A percentile compares a stretch with the other conserved stretches of the same genome.
Conservation (phyloP, 306 rosid species). For the Cotoneaster glaucophyllus region DNA sequence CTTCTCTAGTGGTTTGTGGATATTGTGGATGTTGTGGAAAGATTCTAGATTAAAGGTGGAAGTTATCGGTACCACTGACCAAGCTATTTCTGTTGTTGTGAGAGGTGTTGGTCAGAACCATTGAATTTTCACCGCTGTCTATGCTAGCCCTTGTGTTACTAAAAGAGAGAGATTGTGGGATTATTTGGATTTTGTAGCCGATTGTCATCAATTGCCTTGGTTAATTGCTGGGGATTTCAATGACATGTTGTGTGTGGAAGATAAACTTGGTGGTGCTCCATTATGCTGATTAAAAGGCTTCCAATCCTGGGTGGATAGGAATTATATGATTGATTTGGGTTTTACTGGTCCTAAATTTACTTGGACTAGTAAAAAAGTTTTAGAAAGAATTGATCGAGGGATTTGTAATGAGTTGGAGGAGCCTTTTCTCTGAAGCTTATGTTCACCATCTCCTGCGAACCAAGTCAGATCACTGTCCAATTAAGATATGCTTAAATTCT, state of each 20-base stretch:
- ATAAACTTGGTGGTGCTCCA: no score
- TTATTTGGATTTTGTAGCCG: no score
- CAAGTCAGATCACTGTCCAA: background rate
- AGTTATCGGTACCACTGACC: background rate
- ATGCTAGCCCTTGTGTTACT: no score
- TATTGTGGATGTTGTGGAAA: no score
- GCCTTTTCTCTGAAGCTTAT: background rate
- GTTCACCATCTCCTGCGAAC: background rate
- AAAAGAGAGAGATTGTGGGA: no score
- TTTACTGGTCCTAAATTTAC: background rate
- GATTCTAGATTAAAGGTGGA: background rate
- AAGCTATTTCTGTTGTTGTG: background rate
- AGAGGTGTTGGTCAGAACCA: background rate
- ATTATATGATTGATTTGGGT: background rate
- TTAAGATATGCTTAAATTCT: no score
- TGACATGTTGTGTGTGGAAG: no score
- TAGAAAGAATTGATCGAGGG: background rate
- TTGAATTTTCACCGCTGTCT: background rate
- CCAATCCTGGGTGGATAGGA: background rate
- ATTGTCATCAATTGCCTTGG: no score
- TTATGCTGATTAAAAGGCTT: no score
- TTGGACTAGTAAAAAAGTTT: background rate
- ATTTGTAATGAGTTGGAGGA: background rate
- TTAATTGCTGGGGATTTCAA: no score
- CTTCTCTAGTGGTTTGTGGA: no score